phyloP scores from a whole-genome alignment of 1,139 yeast genomes.

The Yamadazyma oceani region DNA sequence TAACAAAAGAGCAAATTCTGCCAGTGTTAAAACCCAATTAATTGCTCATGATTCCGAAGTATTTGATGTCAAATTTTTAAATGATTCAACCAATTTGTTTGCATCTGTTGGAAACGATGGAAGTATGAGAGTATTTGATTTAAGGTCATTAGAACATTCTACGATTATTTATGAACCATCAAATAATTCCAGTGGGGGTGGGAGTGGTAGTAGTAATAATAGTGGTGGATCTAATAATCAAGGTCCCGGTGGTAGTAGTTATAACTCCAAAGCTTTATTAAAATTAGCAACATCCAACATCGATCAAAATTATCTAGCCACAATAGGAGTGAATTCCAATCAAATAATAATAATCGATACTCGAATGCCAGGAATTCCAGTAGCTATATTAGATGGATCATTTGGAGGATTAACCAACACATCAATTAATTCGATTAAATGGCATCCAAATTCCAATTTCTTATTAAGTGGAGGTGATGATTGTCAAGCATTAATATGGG shows the following conservation, averaged over 20 bases:
- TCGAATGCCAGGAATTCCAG: constrained; percentile 85
- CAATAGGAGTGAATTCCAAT: constrained; percentile 71
- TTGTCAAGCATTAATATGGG: constrained; percentile 89
- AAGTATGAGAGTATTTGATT: constrained; percentile 86
- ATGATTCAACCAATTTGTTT: constrained; percentile 74
- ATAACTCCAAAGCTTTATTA: constrained; percentile 60
- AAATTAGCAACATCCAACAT: constrained; percentile 75
- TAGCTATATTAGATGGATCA: constrained; percentile 69
- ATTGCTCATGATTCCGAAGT: constrained; percentile 97
- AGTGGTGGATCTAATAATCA: constrained; percentile 4
- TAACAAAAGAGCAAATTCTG: constrained; percentile 44
- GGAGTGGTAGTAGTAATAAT: too few relatives aligned
- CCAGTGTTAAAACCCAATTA: constrained; percentile 86
- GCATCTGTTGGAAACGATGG: constrained; percentile 97
- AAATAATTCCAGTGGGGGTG: constrained; percentile 34
- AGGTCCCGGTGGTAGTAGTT: constrained; percentile 11
- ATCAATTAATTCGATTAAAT: constrained; percentile 66
- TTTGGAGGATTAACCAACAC: constrained; percentile 47
- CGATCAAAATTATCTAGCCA: constrained; percentile 78
- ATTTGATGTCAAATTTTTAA: constrained; percentile 83
- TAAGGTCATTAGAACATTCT: constrained; percentile 86
- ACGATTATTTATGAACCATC: constrained; percentile 83
- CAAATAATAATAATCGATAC: constrained; percentile 74
- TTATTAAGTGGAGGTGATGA: constrained; percentile 85
- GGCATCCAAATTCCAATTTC: constrained; percentile 79